A percentile compares a stretch with the other conserved stretches of the same genome.
Evolutionary conservation across 2,329 filamentous ascomycete species (phyloP).

Genomic region (Penicillium sp.): DNA sequence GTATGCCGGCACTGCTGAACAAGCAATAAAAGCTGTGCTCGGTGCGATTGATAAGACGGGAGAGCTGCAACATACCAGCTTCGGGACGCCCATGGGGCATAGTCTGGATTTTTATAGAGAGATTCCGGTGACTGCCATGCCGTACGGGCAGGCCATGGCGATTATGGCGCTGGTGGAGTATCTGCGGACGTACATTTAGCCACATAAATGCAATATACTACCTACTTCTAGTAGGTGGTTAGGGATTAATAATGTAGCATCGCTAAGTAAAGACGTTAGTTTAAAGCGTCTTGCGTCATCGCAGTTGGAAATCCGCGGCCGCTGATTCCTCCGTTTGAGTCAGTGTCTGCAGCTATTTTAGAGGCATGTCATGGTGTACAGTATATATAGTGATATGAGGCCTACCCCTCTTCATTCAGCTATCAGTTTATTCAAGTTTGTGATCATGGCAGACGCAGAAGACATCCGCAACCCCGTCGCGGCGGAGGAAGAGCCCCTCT

Average conservation of each 20-base stretch:
- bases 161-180: constrained; percentile 78
- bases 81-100: constrained; percentile 74
- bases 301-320: not conserved
- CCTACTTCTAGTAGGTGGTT: not conserved
- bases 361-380: not conserved
- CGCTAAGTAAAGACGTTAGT: not conserved
- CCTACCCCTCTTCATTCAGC: not conserved
- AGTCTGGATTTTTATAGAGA: constrained; percentile 72
- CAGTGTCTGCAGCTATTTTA: not conserved
- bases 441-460: constrained; percentile 7
- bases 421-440: not conserved
- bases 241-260: not conserved
- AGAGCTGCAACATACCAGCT: constrained; percentile 70
- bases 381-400: too few species aligned
- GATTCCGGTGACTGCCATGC: constrained; percentile 74
- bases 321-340: constrained; percentile 1
- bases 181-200: constrained; percentile 56
- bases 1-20: constrained; percentile 59
- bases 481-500: constrained; percentile 63
- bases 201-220: not conserved
- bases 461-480: not conserved
- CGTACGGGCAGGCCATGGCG: constrained; percentile 79
- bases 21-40: constrained; percentile 64
- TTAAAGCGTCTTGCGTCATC: constrained; percentile 7
- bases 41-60: constrained; percentile 63